Percentiles rank a stretch among this genome's conserved stretches.
Conservation (phyloP, 306 rosid species). For the Hylodesmum podocarpum region DNA sequence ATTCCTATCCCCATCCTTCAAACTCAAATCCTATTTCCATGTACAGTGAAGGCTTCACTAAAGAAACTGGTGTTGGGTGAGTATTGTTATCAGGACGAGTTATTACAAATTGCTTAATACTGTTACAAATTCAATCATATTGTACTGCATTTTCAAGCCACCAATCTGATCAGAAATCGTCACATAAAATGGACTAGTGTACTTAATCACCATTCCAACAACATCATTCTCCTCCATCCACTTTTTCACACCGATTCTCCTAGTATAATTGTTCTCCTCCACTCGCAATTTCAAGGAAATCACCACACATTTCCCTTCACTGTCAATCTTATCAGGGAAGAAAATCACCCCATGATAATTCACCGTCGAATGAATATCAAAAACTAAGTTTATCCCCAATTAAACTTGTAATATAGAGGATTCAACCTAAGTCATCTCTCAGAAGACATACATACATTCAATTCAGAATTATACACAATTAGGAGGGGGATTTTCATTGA, state of each 20-base stretch:
- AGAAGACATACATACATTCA: too few species aligned
- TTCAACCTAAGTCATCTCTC: too few species aligned
- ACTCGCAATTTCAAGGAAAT: slow-evolving; percentile 64
- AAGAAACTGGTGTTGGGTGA: slow-evolving; percentile 30
- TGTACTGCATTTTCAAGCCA: slow-evolving; percentile 72
- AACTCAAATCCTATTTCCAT: slow-evolving; percentile 58
- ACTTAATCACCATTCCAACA: slow-evolving; percentile 69
- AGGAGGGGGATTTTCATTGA: too few species aligned
- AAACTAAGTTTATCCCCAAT: too few species aligned
- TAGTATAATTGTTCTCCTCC: slow-evolving; percentile 70
- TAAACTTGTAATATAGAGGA: too few species aligned
- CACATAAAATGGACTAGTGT: slow-evolving; percentile 58
- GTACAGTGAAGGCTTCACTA: slow-evolving; percentile 45
- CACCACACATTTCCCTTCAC: slow-evolving; percentile 81
- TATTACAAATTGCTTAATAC: slow-evolving; percentile 71
- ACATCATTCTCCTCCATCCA: slow-evolving; percentile 93
- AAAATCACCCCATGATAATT: too few species aligned
- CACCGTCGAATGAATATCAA: too few species aligned
- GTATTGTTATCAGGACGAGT: slow-evolving; percentile 35
- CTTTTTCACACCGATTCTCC: slow-evolving; percentile 65
- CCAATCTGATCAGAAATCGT: slow-evolving; percentile 72
- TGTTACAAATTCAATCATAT: slow-evolving; percentile 69
- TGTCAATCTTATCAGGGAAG: slow-evolving; percentile 76
- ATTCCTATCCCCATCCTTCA: slow-evolving; percentile 46
- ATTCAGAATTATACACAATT: too few species aligned